phyloP scores from a whole-genome alignment of 2,329 filamentous ascomycete species.

The Arachnomyces sp. region DNA sequence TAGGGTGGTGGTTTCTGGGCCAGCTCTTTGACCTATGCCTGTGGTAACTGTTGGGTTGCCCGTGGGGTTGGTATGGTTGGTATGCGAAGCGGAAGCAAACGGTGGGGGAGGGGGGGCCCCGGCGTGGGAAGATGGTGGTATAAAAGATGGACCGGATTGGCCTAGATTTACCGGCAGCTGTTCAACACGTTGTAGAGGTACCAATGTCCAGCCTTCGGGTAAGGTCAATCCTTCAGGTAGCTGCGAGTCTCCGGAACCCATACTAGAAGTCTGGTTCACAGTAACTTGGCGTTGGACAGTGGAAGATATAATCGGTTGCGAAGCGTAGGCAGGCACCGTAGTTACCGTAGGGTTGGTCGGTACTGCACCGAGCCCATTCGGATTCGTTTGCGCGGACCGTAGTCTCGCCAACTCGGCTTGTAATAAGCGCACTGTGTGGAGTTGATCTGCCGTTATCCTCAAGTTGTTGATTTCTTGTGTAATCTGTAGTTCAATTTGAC shows the following conservation, averaged over 20 bases:
- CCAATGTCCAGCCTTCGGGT: slow-evolving; percentile 46
- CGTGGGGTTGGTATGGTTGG: background rate
- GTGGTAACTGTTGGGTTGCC: background rate
- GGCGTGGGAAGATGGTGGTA: background rate
- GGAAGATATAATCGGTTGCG: slow-evolving; percentile 4
- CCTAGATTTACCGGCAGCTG: background rate
- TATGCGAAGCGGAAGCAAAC: background rate
- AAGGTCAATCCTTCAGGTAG: slow-evolving; percentile 46
- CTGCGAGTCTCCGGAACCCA: slow-evolving; percentile 37
- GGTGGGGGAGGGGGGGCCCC: background rate
- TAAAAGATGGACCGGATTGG: background rate
- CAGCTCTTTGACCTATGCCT: background rate
- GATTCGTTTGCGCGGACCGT: slow-evolving; percentile 42
- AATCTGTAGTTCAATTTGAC: slow-evolving; percentile 61
- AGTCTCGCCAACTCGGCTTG: slow-evolving; percentile 61
- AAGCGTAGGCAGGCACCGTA: slow-evolving; percentile 2
- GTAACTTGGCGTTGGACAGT: slow-evolving; percentile 23
- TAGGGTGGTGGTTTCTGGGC: background rate
- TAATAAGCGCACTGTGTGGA: slow-evolving; percentile 60
- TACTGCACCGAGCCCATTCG: slow-evolving; percentile 3
- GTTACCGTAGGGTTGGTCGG: slow-evolving; percentile 3
- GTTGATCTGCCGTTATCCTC: slow-evolving; percentile 57
- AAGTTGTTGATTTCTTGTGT: slow-evolving; percentile 59
- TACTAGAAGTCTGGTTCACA: slow-evolving; percentile 21
- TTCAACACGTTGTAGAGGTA: slow-evolving; percentile 36